Conservation (phyloP, 345 rosid species). For the Eucalyptus melliodora region DNA sequence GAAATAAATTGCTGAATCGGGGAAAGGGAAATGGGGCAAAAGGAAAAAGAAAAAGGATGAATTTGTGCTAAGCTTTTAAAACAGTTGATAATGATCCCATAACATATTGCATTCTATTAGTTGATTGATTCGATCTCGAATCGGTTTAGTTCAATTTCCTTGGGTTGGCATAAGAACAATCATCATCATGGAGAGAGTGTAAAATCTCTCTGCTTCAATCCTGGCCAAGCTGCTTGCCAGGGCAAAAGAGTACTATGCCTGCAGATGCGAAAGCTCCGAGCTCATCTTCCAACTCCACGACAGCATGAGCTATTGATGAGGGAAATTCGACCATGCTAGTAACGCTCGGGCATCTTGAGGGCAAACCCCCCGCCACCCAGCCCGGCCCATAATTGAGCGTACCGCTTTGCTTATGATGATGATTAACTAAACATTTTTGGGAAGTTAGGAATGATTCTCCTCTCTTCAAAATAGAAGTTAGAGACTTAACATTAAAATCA, state of each 20-base stretch:
- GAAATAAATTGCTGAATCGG: no score
- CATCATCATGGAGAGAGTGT: neutral
- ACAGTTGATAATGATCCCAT: accelerated
- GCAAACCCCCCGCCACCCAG: neutral
- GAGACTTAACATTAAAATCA: neutral
- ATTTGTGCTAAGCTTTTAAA: no score
- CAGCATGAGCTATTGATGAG: neutral
- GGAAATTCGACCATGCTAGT: neutral
- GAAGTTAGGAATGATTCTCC: neutral
- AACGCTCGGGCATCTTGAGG: neutral
- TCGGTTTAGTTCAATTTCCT: neutral
- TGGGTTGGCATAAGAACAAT: no score
- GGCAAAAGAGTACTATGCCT: neutral
- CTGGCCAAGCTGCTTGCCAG: neutral
- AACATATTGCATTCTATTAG: no score
- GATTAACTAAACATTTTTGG: neutral
- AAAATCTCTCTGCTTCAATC: neutral
- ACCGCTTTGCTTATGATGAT: neutral
- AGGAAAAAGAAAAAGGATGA: no score
- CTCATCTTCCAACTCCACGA: no score
- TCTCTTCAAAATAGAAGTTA: neutral
- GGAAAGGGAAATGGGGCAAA: accelerated
- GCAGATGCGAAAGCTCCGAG: neutral
- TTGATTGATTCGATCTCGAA: neutral
- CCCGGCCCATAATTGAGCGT: neutral